These are phyloP conservation scores for Aspergillus ellipticus DNA, from an alignment of 495 filamentous ascomycete species.

Conservation along the genomic window DNA sequence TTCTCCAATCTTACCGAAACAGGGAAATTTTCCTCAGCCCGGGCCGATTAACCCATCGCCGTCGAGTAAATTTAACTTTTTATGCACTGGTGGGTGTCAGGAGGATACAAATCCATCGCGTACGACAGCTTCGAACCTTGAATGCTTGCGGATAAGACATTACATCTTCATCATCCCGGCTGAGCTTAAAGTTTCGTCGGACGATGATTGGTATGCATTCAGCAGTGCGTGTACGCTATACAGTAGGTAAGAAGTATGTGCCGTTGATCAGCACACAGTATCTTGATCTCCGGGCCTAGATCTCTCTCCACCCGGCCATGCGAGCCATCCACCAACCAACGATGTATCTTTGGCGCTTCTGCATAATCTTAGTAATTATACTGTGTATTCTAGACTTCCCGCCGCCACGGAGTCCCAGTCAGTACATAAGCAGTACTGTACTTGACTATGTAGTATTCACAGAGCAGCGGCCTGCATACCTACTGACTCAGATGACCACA, in stretches of 20 bases:
- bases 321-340: background rate
- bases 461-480: background rate
- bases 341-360: background rate
- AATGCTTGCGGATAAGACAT: background rate
- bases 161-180: background rate
- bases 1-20: constrained; percentile 8
- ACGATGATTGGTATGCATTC: background rate
- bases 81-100: background rate
- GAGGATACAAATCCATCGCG: background rate
- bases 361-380: background rate
- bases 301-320: background rate
- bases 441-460: no score
- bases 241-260: no score
- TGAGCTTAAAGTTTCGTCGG: background rate
- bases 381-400: background rate
- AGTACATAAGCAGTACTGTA: no score
- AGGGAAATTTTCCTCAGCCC: background rate
- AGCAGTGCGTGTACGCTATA: background rate
- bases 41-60: background rate
- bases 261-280: background rate
- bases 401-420: background rate
- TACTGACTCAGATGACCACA: background rate
- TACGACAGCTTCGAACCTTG: background rate
- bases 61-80: background rate
- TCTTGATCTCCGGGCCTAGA: background rate